Base-by-base conservation (phyloP, 768 basidiomycete genomes). In the Amylocystis lapponica region DNA sequence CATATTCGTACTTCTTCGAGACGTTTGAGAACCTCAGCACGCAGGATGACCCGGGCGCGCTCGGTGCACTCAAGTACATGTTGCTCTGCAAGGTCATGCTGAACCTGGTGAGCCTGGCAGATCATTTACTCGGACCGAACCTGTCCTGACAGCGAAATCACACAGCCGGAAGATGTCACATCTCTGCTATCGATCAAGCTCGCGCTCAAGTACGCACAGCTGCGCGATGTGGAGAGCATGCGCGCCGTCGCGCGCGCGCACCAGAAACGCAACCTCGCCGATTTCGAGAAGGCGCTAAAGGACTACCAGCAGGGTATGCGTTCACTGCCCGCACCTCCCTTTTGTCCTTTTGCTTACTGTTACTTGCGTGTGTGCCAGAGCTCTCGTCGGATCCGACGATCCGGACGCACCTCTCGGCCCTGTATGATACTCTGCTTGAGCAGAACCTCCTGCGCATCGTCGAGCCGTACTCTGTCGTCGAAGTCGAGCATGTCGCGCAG, bases 21-120 rank as follows among this genome's bases (percentile, higher is more conserved):
- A 83, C 92, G 3, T 97, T 98, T 50, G 96, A 99, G 65, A 92
- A 83, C 39, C 70, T 92, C 51, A 79, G 79, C 31, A 62, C 80
- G 2, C 85, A 91, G 45, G 92, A 90, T 31, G 72, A 67, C 43
- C 63, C 66, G 1, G 56, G 64, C 27, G 91, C 92, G 1, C 70
- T 96, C 16, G 79, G 76, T 2, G 92, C 92, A 4, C 70, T 99
- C 51, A 98, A 99, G 66, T 98, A 99, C 65, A 96, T 98, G 95
- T 73, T 97, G 13, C 64, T 97, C 34, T 99, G 96, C 66, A 98
- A 99, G 62, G 84, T 99, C 60, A 99, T 99, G 95, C 71, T 98
- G 50, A 92, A 92, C 57, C 63, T 95, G 59, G 94, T 95, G 47
- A 50, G 83, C 72, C n/a, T 14, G 3, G 17, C 17, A n/a, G 19